Evolutionary conservation across 2,329 filamentous ascomycete species (phyloP).

Genomic region (Ambrosiella cleistominuta): DNA sequence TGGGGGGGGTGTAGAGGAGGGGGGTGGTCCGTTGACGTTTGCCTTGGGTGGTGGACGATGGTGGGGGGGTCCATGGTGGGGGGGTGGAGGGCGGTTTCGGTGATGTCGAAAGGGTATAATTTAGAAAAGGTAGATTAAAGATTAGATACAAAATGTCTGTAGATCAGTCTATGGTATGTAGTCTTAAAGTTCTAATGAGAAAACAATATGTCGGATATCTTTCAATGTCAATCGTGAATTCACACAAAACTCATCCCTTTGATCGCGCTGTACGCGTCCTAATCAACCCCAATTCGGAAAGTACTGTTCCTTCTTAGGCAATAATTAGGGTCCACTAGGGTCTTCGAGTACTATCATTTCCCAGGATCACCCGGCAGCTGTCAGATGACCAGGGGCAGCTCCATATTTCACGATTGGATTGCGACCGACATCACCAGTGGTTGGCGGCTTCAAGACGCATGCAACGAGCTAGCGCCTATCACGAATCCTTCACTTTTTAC

Average conservation of each 20-base stretch:
- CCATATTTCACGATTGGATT: background rate
- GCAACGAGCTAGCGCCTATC: background rate
- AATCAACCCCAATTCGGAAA: constrained; percentile 8
- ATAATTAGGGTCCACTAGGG: background rate
- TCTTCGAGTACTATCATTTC: background rate
- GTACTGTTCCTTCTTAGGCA: background rate
- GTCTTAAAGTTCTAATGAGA: background rate
- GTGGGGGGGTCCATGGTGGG: background rate
- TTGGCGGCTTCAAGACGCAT: background rate
- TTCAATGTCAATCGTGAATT: background rate
- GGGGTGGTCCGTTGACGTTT: constrained; percentile 1
- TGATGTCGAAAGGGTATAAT: background rate
- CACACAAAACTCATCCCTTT: background rate
- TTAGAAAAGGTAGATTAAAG: background rate
- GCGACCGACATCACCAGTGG: constrained; percentile 6
- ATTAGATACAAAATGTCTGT: background rate
- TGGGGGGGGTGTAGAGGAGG: constrained; percentile 33
- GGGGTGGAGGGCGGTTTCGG: background rate
- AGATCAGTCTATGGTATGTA: background rate
- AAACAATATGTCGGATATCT: no score
- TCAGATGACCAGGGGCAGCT: background rate
- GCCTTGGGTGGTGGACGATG: background rate
- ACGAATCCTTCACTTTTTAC: background rate
- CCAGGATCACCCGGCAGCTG: background rate
- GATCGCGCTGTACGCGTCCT: background rate